Percentiles rank a stretch among this genome's conserved stretches.
Evolutionary conservation across 306 rosid species (phyloP).

Genomic region (Prunus kanzakura): DNA sequence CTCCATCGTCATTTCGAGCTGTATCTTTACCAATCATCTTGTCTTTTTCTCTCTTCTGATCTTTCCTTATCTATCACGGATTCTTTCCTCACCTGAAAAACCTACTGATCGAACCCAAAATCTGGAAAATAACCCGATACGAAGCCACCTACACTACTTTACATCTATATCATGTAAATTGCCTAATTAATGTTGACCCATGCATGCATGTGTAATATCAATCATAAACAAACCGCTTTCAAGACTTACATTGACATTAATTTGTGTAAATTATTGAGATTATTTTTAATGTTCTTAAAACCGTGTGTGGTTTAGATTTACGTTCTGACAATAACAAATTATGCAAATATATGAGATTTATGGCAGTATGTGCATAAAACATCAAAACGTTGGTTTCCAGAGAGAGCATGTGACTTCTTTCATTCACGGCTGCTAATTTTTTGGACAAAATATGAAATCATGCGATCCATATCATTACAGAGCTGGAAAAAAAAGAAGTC

Average conservation of each 20-base stretch:
- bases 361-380: no score
- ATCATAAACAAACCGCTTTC: not conserved
- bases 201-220: not conserved
- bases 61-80: conserved; percentile 5
- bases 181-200: no score
- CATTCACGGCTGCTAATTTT: no score
- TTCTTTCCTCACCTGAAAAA: not conserved
- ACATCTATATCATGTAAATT: not conserved
- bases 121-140: not conserved
- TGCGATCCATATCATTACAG: not conserved
- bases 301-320: no score
- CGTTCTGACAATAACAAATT: no score
- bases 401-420: no score
- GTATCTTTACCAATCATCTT: not conserved
- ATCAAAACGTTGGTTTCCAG: no score
- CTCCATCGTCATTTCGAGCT: not conserved
- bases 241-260: not conserved
- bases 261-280: not conserved
- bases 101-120: not conserved
- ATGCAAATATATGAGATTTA: no score
- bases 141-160: not conserved
- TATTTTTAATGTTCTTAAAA: no score
- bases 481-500: not conserved
- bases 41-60: not conserved
- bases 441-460: not conserved